These are phyloP conservation scores for Leccinellum luteum DNA, from an alignment of 768 basidiomycete species.

Conservation along the genomic window DNA sequence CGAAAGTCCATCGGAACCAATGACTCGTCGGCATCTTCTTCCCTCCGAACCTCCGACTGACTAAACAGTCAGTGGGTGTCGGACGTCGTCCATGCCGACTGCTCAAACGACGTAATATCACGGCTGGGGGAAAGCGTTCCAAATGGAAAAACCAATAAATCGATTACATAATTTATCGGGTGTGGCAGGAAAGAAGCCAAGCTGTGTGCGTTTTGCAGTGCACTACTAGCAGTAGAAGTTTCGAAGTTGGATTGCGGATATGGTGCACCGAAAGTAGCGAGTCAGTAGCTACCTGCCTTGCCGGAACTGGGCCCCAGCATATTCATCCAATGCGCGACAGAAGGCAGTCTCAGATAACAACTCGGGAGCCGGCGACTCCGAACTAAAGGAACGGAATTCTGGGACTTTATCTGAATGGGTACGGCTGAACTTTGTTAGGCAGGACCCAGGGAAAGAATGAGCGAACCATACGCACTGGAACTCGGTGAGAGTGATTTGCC, in stretches of 20 bases:
- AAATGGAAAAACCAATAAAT: background rate
- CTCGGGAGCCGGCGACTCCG: conserved; percentile 3
- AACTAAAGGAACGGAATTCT: background rate
- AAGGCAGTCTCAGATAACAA: conserved; percentile 56
- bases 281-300: conserved; percentile 58
- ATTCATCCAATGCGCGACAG: conserved; percentile 70
- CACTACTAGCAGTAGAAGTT: background rate
- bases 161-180: background rate
- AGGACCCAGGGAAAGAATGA: conserved; percentile 1
- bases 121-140: background rate
- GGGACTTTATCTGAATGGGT: conserved; percentile 19
- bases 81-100: background rate
- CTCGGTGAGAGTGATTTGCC: conserved; percentile 82
- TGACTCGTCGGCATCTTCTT: background rate
- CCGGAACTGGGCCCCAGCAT: conserved; percentile 70
- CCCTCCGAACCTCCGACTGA: background rate
- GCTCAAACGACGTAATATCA: background rate
- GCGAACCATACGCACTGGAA: conserved; percentile 54
- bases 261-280: conserved; percentile 4
- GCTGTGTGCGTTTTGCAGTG: background rate
- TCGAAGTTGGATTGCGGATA: background rate
- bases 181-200: background rate
- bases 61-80: background rate
- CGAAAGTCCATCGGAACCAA: background rate
- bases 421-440: conserved; percentile 13